Base-by-base conservation (phyloP, 495 filamentous ascomycete genomes). In the Pseudotulostoma volvatum region DNA sequence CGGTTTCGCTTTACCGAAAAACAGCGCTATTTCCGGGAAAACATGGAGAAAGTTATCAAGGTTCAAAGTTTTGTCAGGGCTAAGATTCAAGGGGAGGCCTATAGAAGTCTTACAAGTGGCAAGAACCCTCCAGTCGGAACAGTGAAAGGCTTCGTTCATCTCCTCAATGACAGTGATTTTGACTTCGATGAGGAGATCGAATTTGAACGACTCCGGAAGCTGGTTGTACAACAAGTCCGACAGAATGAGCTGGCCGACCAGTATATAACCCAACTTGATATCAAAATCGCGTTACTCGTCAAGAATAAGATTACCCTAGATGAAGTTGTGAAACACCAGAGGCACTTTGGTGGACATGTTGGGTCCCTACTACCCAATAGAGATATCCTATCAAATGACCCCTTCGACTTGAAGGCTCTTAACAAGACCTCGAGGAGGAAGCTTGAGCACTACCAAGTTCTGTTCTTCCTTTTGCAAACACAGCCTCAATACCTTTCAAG, bases 231-330 rank as follows among this genome's bases (percentile, higher is more conserved):
- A 51, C 86, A 94, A 54, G 88, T 96, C 7, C 78, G 90, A 9
- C 88, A 94, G 46, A 96, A 96, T 46, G 90, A 99, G 55, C 71
- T 93, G 64, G 79, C 90, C 15, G 92, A 99, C 59, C 83, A 93
- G 50, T 96, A 96, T 49, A 93, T 99, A 49, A 86, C 92, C 48
- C 88, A 96, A 49, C 69, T 99, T 31, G 92, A 96, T 51, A 93
- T 95, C 67, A 99, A 99, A 61, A 99, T 99, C 51, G 90, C 88
- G 9, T 73, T 99, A 3, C 71, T 99, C 11, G 92, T 96, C 44
- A 95, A 96, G 66, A 96, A 96, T 62, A 99, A 96, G 61, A 99
- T 99, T 52, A 96, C 92, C 0, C 69, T 96, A 1, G 90, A 99
- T 53, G 90, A 99, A 66, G 87, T 99, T 33, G 81, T 96, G 33